Conservation (phyloP, 2,329 filamentous ascomycete genomes). For the Penicillium paneum region DNA sequence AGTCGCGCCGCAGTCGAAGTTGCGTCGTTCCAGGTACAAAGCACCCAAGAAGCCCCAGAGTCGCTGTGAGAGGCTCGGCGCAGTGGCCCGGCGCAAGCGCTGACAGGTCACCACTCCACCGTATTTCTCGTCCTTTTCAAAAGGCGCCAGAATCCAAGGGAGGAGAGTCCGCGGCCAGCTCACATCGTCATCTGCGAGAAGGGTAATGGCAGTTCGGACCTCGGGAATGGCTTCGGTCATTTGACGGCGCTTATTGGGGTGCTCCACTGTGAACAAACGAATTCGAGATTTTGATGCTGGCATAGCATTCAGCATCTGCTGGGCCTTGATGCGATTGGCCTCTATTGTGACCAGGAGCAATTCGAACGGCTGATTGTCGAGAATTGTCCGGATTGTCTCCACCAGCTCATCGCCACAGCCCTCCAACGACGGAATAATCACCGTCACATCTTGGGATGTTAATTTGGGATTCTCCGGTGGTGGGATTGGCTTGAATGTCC, state of each 20-base stretch:
- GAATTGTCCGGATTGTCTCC: slow-evolving; percentile 64
- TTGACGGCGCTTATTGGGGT: slow-evolving; percentile 93
- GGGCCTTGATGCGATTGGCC: slow-evolving; percentile 68
- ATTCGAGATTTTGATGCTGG: slow-evolving; percentile 63
- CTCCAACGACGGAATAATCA: slow-evolving; percentile 90
- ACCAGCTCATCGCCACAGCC: slow-evolving; percentile 79
- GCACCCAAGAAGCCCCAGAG: slow-evolving; percentile 88
- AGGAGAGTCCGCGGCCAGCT: slow-evolving; percentile 84
- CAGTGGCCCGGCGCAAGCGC: slow-evolving; percentile 68
- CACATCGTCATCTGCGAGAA: slow-evolving; percentile 95
- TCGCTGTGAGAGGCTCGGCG: slow-evolving; percentile 57
- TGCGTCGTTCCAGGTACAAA: slow-evolving; percentile 86
- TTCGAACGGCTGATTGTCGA: slow-evolving; percentile 58
- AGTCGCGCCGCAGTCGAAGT: slow-evolving; percentile 95
- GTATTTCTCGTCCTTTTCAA: slow-evolving; percentile 72
- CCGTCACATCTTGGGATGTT: slow-evolving; percentile 80
- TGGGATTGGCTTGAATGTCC: slow-evolving; percentile 79
- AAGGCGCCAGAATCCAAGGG: slow-evolving; percentile 88
- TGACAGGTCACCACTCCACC: slow-evolving; percentile 93
- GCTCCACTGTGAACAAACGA: slow-evolving; percentile 70
- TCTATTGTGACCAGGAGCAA: slow-evolving; percentile 85
- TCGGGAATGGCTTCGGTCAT: slow-evolving; percentile 87
- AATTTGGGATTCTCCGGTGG: slow-evolving; percentile 77
- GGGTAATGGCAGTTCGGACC: slow-evolving; percentile 76
- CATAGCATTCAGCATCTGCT: slow-evolving; percentile 57